Evolutionary conservation across 176 grass and related monocot species (phyloP), one percentile per base, ranked within the genome.

Genomic region (Phoenix roebelenii): DNA sequence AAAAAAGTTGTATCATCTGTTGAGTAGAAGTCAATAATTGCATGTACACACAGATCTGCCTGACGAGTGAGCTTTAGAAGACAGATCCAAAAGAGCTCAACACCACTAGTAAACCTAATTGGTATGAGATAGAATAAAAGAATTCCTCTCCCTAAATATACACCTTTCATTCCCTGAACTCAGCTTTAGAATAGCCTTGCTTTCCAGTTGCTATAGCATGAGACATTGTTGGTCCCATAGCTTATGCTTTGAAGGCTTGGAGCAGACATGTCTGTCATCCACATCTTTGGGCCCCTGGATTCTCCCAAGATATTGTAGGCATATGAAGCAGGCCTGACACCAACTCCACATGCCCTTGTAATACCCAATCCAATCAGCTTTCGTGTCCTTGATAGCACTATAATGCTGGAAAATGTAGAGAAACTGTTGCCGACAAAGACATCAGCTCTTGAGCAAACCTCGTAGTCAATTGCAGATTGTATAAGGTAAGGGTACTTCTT

Each of bases 391-490:
- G 84, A 92, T 32, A 98, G 50, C 29, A 89, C 93, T 51, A 92
- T 67, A 54, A 97, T 83, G 50, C 83, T 85, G 59, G 92, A 91
- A 77, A 97, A 97, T 75, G 92, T 97, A 54, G 92, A 97, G 77
- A 91, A 97, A 65, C 84, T 97, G 76, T 97, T 97, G 23, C 92
- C 92, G 56, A 91, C 72, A 70, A 97, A 97, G 51, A 91, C 77
- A 63, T 91, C 66, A 7, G 92, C 81, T 80, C 87, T 90, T 0
- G 59, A 61, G 61, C 92, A 97, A 64, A 98, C 87, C 66, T 98
- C 93, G 52, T 87, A 98, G 66, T 98, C 93, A n/a, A 98, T 92
- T 60, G 88, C 93, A 16, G 93, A 92, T 55, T 92, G 89, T 80
- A 98, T 89, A 59, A 98, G 84, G 63, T 98, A 98, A 29, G 93